Conservation (phyloP, 1,139 yeast genomes). For the Sugiyamaella castrensis region DNA sequence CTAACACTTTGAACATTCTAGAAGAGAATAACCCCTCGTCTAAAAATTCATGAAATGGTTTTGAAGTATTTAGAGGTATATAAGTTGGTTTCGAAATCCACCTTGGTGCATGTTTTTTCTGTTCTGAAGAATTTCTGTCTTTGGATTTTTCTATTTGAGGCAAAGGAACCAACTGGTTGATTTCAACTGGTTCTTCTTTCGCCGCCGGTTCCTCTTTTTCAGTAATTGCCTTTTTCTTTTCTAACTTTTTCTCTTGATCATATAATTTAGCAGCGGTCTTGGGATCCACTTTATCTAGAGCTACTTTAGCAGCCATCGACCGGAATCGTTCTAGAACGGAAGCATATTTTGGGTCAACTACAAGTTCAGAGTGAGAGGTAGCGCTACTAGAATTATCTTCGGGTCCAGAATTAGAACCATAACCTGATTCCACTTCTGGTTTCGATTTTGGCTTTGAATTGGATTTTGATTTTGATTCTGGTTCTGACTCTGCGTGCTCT, state of each 20-base stretch:
- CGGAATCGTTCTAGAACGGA: constrained; percentile 21
- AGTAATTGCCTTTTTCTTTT: neutral
- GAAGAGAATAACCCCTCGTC: constrained; percentile 32
- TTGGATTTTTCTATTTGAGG: constrained; percentile 72
- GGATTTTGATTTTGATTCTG: no score
- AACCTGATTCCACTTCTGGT: neutral
- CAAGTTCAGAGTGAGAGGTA: constrained; percentile 4
- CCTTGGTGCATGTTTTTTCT: constrained; percentile 22
- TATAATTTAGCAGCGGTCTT: constrained; percentile 3
- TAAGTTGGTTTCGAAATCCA: constrained; percentile 71
- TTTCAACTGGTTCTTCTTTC: constrained; percentile 21
- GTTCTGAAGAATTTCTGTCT: constrained; percentile 6
- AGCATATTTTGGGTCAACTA: constrained; percentile 24
- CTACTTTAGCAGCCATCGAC: constrained; percentile 8
- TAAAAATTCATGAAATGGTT: constrained; percentile 31
- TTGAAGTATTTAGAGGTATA: constrained; percentile 36
- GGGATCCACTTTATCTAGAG: constrained; percentile 3
- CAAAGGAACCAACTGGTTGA: constrained; percentile 60
- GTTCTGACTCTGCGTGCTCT: no score
- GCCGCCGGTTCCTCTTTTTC: constrained; percentile 20
- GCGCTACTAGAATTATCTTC: constrained; percentile 2
- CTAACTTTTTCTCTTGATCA: neutral
- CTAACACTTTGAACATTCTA: constrained; percentile 43
- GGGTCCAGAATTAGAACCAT: constrained; percentile 5
- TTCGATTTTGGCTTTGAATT: neutral